Percentiles rank a stretch among this genome's conserved stretches.
These are phyloP conservation scores for Pilasporangium apinafurcum DNA, from an alignment of 352 stramenopile species.

Conservation along the genomic window DNA sequence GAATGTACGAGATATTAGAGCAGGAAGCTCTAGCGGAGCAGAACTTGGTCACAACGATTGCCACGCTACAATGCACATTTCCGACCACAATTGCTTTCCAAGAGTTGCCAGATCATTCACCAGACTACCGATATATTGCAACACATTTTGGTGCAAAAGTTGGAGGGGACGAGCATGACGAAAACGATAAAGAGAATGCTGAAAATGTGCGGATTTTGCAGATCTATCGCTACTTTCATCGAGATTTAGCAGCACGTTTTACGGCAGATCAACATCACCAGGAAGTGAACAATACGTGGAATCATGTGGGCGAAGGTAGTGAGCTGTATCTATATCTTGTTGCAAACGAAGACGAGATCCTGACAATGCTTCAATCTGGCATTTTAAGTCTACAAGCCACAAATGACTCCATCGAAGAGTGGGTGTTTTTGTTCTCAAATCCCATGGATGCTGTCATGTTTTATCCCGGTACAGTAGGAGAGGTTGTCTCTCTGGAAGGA, in stretches of 20 bases:
- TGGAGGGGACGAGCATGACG: no score
- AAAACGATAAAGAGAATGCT: neutral
- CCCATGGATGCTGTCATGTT: slow-evolving; percentile 22
- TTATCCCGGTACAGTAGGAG: slow-evolving; percentile 15
- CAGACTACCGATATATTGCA: slow-evolving; percentile 41
- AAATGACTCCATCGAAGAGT: slow-evolving; percentile 2
- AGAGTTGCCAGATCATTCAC: slow-evolving; percentile 26
- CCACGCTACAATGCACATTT: slow-evolving; percentile 25
- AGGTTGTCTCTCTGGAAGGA: slow-evolving; percentile 12
- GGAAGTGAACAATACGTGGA: neutral
- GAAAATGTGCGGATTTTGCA: slow-evolving; percentile 22
- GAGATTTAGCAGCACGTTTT: slow-evolving; percentile 20
- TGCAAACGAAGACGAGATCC: slow-evolving; percentile 22
- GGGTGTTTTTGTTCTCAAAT: slow-evolving; percentile 37
- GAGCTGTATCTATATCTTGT: slow-evolving; percentile 38
- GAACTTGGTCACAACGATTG: slow-evolving; percentile 21
- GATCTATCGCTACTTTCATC: slow-evolving; percentile 42
- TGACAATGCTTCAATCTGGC: slow-evolving; percentile 26
- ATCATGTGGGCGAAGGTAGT: slow-evolving; percentile 17
- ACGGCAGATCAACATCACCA: slow-evolving; percentile 7
- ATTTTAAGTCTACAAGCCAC: slow-evolving; percentile 1
- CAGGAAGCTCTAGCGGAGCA: slow-evolving; percentile 38
- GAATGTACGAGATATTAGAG: slow-evolving; percentile 35
- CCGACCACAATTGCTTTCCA: slow-evolving; percentile 36
- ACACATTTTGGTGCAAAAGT: slow-evolving; percentile 21